Conservation (phyloP, 305 asterid genomes). For the Plantago lanceolata region DNA sequence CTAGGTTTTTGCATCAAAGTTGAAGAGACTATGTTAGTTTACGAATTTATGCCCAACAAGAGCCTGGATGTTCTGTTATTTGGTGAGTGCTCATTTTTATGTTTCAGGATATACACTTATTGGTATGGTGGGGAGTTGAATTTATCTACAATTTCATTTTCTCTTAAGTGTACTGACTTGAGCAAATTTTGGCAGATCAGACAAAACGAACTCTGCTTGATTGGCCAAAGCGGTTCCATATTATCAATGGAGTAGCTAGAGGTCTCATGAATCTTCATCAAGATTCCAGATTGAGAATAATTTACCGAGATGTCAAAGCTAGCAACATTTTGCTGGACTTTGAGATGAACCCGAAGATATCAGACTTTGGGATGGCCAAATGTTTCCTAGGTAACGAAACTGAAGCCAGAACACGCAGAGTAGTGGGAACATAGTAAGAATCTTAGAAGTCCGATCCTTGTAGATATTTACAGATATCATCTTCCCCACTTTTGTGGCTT, state of each 20-base stretch:
- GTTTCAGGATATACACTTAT: too few relatives aligned
- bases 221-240: constrained; percentile 2
- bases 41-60: not conserved
- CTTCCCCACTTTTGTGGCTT: not conserved
- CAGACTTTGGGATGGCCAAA: constrained; percentile 10
- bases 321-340: constrained; percentile 6
- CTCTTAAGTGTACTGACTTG: not conserved
- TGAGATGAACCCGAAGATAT: constrained; percentile 9
- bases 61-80: constrained; percentile 5
- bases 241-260: constrained; percentile 14
- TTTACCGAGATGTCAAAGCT: constrained; percentile 11
- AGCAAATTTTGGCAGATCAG: not conserved
- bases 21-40: constrained; percentile 6
- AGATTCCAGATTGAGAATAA: constrained; percentile 11
- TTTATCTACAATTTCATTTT: not conserved
- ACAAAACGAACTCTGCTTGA: not conserved
- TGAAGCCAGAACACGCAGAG: constrained; percentile 5
- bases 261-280: constrained; percentile 14
- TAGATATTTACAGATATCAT: not conserved
- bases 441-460: not conserved
- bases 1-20: constrained; percentile 8
- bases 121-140: not conserved
- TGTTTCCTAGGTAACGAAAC: constrained; percentile 5
- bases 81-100: not conserved
- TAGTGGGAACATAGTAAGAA: constrained; percentile 10